Evolutionary conservation across 2,329 filamentous ascomycete species (phyloP).

Genomic region (Aspergillus pseudoglaucus): DNA sequence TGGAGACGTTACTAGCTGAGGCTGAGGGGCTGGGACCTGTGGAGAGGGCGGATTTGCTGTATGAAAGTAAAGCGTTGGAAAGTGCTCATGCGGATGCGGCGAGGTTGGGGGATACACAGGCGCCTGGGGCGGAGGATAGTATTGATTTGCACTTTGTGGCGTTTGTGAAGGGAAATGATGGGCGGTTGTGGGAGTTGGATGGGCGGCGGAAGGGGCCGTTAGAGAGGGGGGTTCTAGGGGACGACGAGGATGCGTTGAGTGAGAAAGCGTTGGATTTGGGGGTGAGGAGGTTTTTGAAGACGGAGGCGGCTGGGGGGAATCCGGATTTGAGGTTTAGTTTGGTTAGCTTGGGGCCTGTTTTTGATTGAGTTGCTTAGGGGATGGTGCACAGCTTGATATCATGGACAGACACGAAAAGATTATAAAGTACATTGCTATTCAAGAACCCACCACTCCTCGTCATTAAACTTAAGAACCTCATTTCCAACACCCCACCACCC

Average conservation of each 20-base stretch:
- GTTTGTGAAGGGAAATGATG: constrained; percentile 72
- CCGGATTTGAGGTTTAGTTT: constrained; percentile 56
- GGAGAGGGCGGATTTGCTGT: constrained; percentile 66
- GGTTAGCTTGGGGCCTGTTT: constrained; percentile 51
- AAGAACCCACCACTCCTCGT: constrained; percentile 44
- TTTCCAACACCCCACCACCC: constrained; percentile 60
- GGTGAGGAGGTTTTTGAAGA: constrained; percentile 53
- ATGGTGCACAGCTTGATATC: neutral
- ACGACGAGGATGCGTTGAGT: constrained; percentile 66
- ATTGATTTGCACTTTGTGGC: constrained; percentile 96
- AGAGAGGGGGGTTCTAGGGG: constrained; percentile 55
- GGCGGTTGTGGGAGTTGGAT: constrained; percentile 74
- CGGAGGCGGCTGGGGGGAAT: constrained; percentile 52
- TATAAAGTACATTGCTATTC: neutral
- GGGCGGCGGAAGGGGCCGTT: constrained; percentile 67
- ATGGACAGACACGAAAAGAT: neutral
- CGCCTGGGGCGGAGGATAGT: constrained; percentile 69
- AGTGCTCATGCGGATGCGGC: constrained; percentile 73
- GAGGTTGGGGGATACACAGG: constrained; percentile 66
- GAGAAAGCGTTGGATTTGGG: constrained; percentile 68
- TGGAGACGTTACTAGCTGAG: constrained; percentile 55
- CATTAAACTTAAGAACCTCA: constrained; percentile 57
- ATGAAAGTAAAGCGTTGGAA: constrained; percentile 69
- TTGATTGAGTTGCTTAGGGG: constrained; percentile 37
- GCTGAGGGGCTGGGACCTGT: constrained; percentile 64